These are phyloP conservation scores for Pelargonium cotyledonis DNA, from an alignment of 441 rosid species.

Conservation along the genomic window DNA sequence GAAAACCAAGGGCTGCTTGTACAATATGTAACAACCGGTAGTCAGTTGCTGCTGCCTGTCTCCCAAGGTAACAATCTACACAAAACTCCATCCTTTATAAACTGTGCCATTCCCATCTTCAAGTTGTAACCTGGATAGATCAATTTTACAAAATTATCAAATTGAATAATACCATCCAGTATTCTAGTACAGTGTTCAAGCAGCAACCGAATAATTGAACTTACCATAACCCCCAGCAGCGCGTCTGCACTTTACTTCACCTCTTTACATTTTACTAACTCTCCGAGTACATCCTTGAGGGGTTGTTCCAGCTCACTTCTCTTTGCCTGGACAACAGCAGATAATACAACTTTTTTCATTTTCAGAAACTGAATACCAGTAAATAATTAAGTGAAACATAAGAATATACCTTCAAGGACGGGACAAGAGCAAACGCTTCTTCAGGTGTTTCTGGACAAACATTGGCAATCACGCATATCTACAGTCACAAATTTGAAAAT, in stretches of 20 bases:
- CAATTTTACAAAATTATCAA: too few species aligned
- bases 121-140: too few species aligned
- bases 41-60: too few species aligned
- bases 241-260: constrained; percentile 18
- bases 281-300: constrained; percentile 40
- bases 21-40: too few species aligned
- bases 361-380: neutral
- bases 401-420: constrained; percentile 57
- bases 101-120: too few species aligned
- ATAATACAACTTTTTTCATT: neutral
- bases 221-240: constrained; percentile 17
- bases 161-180: too few species aligned
- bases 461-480: constrained; percentile 60
- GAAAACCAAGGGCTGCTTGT: too few species aligned
- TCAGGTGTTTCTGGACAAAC: constrained; percentile 60
- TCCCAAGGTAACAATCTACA: too few species aligned
- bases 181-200: neutral
- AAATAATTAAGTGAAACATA: constrained; percentile 5
- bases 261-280: constrained; percentile 38
- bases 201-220: neutral
- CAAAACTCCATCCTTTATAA: too few species aligned
- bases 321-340: constrained; percentile 37
- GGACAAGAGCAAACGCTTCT: constrained; percentile 66
- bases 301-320: constrained; percentile 36
- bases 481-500: constrained; percentile 25